A percentile compares a stretch with the other conserved stretches of the same genome.
Conservation (phyloP, 441 rosid genomes). For the Rhodomyrtus psidioides region DNA sequence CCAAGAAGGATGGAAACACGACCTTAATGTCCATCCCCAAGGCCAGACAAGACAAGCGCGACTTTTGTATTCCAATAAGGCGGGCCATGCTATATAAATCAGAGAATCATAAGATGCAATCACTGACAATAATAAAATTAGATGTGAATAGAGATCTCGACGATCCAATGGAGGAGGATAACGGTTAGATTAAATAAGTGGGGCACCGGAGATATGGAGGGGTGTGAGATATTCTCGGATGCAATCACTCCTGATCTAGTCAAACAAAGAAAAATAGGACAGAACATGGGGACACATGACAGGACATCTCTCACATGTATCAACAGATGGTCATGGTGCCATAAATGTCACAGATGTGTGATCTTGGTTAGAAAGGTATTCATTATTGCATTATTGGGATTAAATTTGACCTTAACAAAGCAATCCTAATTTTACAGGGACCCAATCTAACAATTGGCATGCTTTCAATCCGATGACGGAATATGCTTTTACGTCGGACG, state of each 20-base stretch:
- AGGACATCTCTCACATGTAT: background rate
- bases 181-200: background rate
- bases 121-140: background rate
- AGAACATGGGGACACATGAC: background rate
- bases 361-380: background rate
- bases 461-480: background rate
- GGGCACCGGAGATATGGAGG: background rate
- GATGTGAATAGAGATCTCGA: background rate
- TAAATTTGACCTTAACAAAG: background rate
- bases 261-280: background rate
- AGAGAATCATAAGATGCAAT: background rate
- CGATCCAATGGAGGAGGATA: background rate
- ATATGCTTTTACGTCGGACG: fast-evolving
- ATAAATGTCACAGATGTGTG: background rate
- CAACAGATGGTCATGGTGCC: background rate
- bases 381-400: background rate
- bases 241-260: background rate
- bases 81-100: background rate
- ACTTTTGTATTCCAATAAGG: background rate
- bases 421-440: background rate
- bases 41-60: background rate
- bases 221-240: background rate
- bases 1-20: background rate
- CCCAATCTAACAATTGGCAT: background rate
- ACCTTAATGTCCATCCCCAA: background rate